These are phyloP conservation scores for Stachybotrys echinatus DNA, from an alignment of 2,329 filamentous ascomycete genomes.

Conservation along the genomic window DNA sequence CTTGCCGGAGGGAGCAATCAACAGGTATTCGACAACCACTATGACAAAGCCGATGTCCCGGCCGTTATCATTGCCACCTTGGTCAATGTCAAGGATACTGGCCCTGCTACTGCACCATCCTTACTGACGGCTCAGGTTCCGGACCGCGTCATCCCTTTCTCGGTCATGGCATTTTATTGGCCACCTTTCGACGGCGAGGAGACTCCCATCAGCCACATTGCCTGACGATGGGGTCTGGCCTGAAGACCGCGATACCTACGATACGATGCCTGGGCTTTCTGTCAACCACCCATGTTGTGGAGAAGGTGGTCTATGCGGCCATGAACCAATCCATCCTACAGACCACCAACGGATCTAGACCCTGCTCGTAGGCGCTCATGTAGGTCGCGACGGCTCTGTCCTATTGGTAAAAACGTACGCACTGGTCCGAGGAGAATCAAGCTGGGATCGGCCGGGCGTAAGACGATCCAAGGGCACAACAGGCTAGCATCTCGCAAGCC, in stretches of 20 bases:
- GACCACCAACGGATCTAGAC: neutral
- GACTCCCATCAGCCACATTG: conserved; percentile 58
- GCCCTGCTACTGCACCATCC: conserved; percentile 73
- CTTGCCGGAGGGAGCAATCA: conserved; percentile 43
- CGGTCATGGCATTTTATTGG: conserved; percentile 74
- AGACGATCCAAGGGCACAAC: neutral
- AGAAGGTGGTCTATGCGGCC: conserved; percentile 67
- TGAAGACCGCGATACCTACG: conserved; percentile 38
- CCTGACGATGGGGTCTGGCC: conserved; percentile 57
- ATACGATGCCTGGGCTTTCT: conserved; percentile 43
- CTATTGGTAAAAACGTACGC: neutral
- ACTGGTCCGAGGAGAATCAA: neutral
- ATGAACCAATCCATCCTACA: conserved; percentile 32
- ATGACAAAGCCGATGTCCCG: conserved; percentile 30
- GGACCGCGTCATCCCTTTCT: conserved; percentile 64
- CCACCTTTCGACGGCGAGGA: conserved; percentile 49
- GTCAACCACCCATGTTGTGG: conserved; percentile 58
- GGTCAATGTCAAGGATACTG: conserved; percentile 64
- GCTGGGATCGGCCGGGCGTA: neutral
- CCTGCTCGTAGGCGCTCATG: no score
- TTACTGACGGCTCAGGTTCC: conserved; percentile 62
- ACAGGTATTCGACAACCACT: conserved; percentile 45
- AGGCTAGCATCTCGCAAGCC: neutral
- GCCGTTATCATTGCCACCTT: conserved; percentile 45
- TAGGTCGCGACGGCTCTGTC: neutral